These are phyloP conservation scores for Arctostaphylos glauca DNA, from an alignment of 148 eudicot species.

Conservation along the genomic window DNA sequence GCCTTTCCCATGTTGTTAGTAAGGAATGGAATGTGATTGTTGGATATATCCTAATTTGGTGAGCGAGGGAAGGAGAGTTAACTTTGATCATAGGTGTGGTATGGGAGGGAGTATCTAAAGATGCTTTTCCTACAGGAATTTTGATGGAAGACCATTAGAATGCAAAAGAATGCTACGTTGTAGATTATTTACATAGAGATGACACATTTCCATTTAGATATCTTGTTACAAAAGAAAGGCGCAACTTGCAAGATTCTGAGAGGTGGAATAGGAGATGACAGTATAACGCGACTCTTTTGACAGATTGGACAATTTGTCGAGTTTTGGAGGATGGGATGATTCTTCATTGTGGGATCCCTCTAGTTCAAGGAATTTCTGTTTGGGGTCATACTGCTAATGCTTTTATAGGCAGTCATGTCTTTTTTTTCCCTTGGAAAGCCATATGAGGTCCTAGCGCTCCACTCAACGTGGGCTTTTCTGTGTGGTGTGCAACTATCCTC, in stretches of 20 bases:
- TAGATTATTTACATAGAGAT: neutral
- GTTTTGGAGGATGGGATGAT: constrained; percentile 7
- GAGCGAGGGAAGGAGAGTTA: neutral
- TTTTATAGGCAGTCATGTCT: neutral
- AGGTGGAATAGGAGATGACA: neutral
- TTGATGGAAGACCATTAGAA: neutral
- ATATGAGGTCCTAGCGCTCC: neutral
- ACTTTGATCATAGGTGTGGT: neutral
- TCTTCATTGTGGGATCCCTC: neutral
- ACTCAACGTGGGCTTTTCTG: neutral
- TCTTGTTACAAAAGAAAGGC: neutral
- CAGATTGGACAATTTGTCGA: neutral
- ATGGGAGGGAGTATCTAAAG: neutral
- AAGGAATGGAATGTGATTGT: neutral
- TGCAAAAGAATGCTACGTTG: neutral
- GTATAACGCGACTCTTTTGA: neutral
- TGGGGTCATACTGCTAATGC: neutral
- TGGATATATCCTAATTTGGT: neutral
- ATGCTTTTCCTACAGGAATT: neutral
- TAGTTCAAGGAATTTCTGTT: neutral
- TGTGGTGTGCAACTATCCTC: neutral
- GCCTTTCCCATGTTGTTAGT: neutral
- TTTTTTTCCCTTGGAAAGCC: neutral
- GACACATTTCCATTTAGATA: neutral
- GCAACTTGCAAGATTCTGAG: neutral